Conservation (phyloP, 495 filamentous ascomycete genomes). For the Lophiostoma macrostomum region DNA sequence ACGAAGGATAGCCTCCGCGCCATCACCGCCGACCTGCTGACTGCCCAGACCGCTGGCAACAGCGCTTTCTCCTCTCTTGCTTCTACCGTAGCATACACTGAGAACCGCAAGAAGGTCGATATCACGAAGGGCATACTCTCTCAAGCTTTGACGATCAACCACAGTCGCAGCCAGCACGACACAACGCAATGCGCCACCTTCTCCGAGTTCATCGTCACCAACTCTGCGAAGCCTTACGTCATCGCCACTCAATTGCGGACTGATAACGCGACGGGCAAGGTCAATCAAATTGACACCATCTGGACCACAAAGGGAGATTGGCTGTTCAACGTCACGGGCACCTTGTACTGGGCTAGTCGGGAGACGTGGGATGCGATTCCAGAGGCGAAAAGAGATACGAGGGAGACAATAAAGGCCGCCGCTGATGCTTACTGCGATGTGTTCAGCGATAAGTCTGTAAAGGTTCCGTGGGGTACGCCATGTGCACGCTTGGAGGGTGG, state of each 20-base stretch:
- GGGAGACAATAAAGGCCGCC: slow-evolving; percentile 25
- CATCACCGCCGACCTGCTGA: slow-evolving; percentile 44
- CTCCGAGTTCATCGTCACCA: slow-evolving; percentile 50
- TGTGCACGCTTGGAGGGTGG: slow-evolving; percentile 51
- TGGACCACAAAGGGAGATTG: slow-evolving; percentile 27
- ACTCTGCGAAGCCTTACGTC: slow-evolving; percentile 47
- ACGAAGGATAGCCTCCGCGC: slow-evolving; percentile 44
- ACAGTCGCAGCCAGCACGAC: slow-evolving; percentile 50
- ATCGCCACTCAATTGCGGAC: slow-evolving; percentile 49
- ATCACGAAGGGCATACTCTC: slow-evolving; percentile 44
- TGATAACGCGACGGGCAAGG: slow-evolving; percentile 33
- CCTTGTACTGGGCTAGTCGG: slow-evolving; percentile 16
- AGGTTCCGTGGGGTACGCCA: slow-evolving; percentile 30
- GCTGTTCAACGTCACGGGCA: slow-evolving; percentile 30
- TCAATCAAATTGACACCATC: slow-evolving; percentile 18
- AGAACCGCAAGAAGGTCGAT: slow-evolving; percentile 45
- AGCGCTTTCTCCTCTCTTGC: neutral
- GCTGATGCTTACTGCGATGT: slow-evolving; percentile 33
- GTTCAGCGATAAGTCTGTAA: slow-evolving; percentile 28
- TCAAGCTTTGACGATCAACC: slow-evolving; percentile 46
- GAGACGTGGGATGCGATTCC: slow-evolving; percentile 23
- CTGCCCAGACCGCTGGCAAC: slow-evolving; percentile 45
- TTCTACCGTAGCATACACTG: slow-evolving; percentile 39
- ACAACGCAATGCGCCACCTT: slow-evolving; percentile 51
- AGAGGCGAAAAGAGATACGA: slow-evolving; percentile 11